Evolutionary conservation across 2,329 filamentous ascomycete genomes (phyloP).

Genomic region (Anisogramma anomala): DNA sequence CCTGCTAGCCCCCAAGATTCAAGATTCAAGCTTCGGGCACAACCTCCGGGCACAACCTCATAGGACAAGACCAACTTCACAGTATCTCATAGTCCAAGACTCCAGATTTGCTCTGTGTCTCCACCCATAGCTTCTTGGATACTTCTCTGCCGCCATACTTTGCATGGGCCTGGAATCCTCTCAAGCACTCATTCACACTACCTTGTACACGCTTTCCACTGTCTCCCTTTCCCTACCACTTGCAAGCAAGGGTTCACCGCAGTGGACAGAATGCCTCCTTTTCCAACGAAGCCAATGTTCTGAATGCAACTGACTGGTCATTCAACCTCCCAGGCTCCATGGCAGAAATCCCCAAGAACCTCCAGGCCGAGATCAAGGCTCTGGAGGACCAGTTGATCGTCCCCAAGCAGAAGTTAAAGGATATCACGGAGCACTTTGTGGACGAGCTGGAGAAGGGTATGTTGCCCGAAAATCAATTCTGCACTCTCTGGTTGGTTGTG

Average conservation of each 20-base stretch:
- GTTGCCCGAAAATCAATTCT: constrained; percentile 15
- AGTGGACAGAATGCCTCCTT: not conserved
- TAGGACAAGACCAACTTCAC: too few relatives aligned
- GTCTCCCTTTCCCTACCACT: not conserved
- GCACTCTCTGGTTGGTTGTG: not conserved
- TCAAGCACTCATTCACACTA: not conserved
- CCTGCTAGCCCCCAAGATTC: too few relatives aligned
- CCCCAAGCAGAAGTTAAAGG: constrained; percentile 67
- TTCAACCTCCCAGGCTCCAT: constrained; percentile 57
- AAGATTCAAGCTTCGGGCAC: too few relatives aligned
- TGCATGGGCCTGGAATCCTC: not conserved
- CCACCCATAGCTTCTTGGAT: not conserved
- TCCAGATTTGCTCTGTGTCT: not conserved
- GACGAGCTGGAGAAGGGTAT: constrained; percentile 75
- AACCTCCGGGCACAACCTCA: too few relatives aligned
- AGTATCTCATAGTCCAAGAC: too few relatives aligned
- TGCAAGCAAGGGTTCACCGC: not conserved
- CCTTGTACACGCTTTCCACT: not conserved
- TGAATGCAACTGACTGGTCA: not conserved
- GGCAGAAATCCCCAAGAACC: constrained; percentile 78
- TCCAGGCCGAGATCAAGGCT: constrained; percentile 66
- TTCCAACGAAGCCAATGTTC: not conserved
- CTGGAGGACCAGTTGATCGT: constrained; percentile 80
- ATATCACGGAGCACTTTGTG: constrained; percentile 82
- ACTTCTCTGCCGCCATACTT: not conserved